Evolutionary conservation across 2,329 filamentous ascomycete genomes (phyloP), one percentile per base, ranked within the genome.

Genomic region (Coniochaeta pulveracea): DNA sequence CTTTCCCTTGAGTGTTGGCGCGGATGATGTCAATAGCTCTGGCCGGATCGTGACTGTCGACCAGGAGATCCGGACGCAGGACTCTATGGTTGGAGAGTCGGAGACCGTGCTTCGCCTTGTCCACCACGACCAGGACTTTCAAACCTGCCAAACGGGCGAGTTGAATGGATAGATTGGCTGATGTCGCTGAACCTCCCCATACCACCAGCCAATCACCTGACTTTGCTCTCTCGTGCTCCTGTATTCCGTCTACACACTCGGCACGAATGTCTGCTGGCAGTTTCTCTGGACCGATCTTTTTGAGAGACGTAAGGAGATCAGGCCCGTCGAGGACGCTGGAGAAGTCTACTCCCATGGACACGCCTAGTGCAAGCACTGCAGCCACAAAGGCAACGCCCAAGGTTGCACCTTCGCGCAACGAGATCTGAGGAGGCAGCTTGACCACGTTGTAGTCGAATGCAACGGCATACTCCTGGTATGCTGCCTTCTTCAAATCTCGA

Each of bases 111-210:
- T 75, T 75, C 2, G 70, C 75, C 4, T 69, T 66, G 43, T 86
- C 80, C 1, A 79, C 74, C 0, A 85, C 64, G 3, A 71, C 68
- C 17, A 80, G 69, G 2, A 83, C 76, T 18, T 63, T 69, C 0
- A 86, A 53, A 0, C 80, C 79, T 0, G 67, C 71, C 0, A 82
- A 58, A 25, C 76, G 73, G 1, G 80, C 80, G 2, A 86, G 63
- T 45, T 86, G 81, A 4, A 79, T 64, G 0, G 71, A 63, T 6
- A 82, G 60, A 40, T 76, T 69, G 0, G 79, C 81, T 1, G 76
- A 82, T 0, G 77, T 83, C 1, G 78, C 80, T 2, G 78, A 84
- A 2, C 73, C 81, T 36, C 81, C 81, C 80, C 81, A 86, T 29
- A 86, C 72, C 2, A 72, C 74, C 24, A 86, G 55, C 71, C 78